These are phyloP conservation scores for Talaromyces borbonicus DNA, from an alignment of 495 filamentous ascomycete species.

Conservation along the genomic window DNA sequence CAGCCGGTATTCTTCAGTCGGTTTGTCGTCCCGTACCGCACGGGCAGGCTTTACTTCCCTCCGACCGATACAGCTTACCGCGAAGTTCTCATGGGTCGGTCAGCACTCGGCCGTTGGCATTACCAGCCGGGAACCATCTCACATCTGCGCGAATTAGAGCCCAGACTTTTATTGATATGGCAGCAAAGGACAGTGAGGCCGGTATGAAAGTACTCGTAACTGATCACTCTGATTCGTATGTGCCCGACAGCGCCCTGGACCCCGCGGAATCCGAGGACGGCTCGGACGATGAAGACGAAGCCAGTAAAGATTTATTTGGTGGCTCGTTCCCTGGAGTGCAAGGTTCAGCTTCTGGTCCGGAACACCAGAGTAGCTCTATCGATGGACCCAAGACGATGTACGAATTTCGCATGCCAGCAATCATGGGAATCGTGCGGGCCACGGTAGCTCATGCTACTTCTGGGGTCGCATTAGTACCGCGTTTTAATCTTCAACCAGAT, in stretches of 20 bases:
- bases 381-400: conserved; percentile 31
- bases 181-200: conserved; percentile 32
- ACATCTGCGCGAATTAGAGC: conserved; percentile 39
- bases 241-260: conserved; percentile 29
- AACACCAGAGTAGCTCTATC: background rate
- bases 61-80: conserved; percentile 39
- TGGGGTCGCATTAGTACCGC: conserved; percentile 25
- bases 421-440: conserved; percentile 31
- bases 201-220: conserved; percentile 35
- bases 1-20: conserved; percentile 54
- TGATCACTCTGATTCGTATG: conserved; percentile 32
- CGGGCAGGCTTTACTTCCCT: conserved; percentile 36
- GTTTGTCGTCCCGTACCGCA: conserved; percentile 53
- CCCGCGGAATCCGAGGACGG: conserved; percentile 23
- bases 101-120: conserved; percentile 29
- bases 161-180: conserved; percentile 41
- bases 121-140: conserved; percentile 37
- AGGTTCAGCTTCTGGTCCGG: background rate
- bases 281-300: conserved; percentile 15
- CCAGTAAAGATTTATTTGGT: conserved; percentile 28
- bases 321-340: conserved; percentile 15
- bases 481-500: conserved; percentile 36
- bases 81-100: conserved; percentile 39
- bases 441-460: background rate
- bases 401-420: conserved; percentile 36